phyloP scores from a whole-genome alignment of 2,329 filamentous ascomycete species.

The Calonectria hongkongensis region DNA sequence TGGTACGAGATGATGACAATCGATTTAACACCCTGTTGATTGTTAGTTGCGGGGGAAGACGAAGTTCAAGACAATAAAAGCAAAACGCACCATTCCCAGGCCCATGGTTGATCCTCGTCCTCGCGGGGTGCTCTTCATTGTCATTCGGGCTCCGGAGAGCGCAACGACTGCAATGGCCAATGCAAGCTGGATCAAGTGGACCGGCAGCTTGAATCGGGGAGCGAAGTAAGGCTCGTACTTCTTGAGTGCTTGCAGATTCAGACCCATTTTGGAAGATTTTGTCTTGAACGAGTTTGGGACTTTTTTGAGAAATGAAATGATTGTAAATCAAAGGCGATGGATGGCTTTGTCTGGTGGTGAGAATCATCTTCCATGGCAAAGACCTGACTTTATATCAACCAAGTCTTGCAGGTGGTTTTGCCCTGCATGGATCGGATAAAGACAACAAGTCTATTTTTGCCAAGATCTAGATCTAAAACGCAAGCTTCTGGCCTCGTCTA shows the following conservation, averaged over 20 bases:
- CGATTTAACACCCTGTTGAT: slow-evolving; percentile 59
- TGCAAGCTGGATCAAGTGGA: slow-evolving; percentile 23
- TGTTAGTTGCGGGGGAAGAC: neutral
- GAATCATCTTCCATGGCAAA: neutral
- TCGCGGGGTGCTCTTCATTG: slow-evolving; percentile 37
- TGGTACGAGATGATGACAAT: slow-evolving; percentile 64
- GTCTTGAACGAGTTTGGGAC: neutral
- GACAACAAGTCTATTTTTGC: slow-evolving; percentile 23
- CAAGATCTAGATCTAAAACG: neutral
- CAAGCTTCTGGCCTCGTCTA: neutral
- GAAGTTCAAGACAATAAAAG: neutral
- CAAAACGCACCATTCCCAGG: slow-evolving; percentile 44
- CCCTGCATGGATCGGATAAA: neutral
- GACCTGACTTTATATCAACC: slow-evolving; percentile 15
- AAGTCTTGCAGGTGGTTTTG: too few species aligned
- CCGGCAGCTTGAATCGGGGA: slow-evolving; percentile 30
- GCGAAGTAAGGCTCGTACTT: slow-evolving; percentile 31
- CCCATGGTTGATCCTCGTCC: slow-evolving; percentile 47
- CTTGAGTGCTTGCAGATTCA: slow-evolving; percentile 3
- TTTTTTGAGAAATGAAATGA: neutral
- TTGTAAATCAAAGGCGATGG: neutral
- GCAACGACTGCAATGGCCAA: slow-evolving; percentile 36
- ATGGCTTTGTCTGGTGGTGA: slow-evolving; percentile 4
- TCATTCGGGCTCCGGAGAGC: slow-evolving; percentile 42
- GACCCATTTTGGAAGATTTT: neutral